Evolutionary conservation across 306 rosid species (phyloP).

Genomic region (Ziziphus jujuba): DNA sequence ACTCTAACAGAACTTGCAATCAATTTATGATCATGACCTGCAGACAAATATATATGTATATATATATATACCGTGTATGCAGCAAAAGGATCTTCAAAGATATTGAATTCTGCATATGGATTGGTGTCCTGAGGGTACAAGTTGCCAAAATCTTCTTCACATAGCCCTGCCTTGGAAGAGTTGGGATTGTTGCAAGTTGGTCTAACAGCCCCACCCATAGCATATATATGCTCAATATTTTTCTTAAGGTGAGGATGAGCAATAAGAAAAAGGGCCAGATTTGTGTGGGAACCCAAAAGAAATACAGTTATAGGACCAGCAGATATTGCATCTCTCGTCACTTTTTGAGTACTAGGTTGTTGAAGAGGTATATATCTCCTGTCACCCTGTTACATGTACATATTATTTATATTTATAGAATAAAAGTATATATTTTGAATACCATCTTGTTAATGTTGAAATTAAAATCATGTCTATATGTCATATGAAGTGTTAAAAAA

Average conservation of each 20-base stretch:
- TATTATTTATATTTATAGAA: not conserved
- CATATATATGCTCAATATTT: conserved; percentile 59
- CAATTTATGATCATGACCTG: too few relatives aligned
- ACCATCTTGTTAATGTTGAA: too few relatives aligned
- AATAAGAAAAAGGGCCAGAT: conserved; percentile 60
- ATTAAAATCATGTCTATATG: too few relatives aligned
- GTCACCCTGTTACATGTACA: conserved; percentile 33
- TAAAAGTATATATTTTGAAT: too few relatives aligned
- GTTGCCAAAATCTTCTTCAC: conserved; percentile 53
- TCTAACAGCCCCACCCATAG: conserved; percentile 64
- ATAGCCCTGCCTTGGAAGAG: conserved; percentile 41
- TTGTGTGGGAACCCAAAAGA: conserved; percentile 52
- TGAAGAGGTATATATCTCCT: conserved; percentile 50
- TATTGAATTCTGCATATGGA: conserved; percentile 57
- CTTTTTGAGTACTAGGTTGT: conserved; percentile 57
- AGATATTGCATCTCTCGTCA: conserved; percentile 54
- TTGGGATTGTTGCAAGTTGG: conserved; percentile 42
- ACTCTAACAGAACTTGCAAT: too few relatives aligned
- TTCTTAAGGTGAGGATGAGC: conserved; percentile 54
- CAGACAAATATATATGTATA: too few relatives aligned
- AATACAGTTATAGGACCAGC: conserved; percentile 47
- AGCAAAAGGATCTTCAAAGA: conserved; percentile 67
- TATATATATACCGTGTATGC: conserved; percentile 49
- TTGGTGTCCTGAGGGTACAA: conserved; percentile 45
- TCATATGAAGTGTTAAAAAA: too few relatives aligned